phyloP scores from a whole-genome alignment of 2,329 filamentous ascomycete genomes.

The Diplodia corticola region DNA sequence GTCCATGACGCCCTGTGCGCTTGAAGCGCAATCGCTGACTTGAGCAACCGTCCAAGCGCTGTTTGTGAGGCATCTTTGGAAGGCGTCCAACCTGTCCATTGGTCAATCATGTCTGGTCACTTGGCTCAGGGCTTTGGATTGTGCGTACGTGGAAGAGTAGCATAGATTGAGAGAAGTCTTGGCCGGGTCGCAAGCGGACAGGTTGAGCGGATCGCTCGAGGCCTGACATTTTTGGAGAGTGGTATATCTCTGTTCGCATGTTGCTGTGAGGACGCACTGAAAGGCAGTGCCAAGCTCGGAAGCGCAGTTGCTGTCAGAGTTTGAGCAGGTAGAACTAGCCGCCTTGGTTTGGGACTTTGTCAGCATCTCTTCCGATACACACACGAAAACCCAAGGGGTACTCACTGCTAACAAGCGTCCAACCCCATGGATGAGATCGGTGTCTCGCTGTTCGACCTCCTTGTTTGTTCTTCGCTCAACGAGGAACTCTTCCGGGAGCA shows the following conservation, averaged over 20 bases:
- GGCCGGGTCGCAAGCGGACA: not conserved
- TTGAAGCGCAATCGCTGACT: not conserved
- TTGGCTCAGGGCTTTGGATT: too few species aligned
- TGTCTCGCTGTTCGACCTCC: not conserved
- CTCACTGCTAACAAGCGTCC: not conserved
- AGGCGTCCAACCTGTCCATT: not conserved
- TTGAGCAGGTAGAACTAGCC: not conserved
- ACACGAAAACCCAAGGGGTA: not conserved
- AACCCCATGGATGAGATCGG: not conserved
- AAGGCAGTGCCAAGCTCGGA: not conserved
- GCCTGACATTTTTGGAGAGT: not conserved
- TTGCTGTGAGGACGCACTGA: conserved; percentile 1
- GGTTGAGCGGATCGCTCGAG: not conserved
- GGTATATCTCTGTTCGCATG: not conserved
- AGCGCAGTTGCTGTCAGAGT: not conserved
- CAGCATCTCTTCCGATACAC: not conserved
- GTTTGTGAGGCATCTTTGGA: not conserved
- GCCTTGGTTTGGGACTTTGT: not conserved
- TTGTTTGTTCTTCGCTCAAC: not conserved
- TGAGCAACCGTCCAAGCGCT: not conserved
- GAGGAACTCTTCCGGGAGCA: conserved; percentile 5
- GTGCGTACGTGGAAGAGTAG: conserved; percentile 1
- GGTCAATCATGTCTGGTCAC: not conserved
- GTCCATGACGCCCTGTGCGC: not conserved
- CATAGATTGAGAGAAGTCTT: not conserved